Base-by-base conservation (phyloP, 192 early-diverging fungal species). In the Irineochytrium annulatum region DNA sequence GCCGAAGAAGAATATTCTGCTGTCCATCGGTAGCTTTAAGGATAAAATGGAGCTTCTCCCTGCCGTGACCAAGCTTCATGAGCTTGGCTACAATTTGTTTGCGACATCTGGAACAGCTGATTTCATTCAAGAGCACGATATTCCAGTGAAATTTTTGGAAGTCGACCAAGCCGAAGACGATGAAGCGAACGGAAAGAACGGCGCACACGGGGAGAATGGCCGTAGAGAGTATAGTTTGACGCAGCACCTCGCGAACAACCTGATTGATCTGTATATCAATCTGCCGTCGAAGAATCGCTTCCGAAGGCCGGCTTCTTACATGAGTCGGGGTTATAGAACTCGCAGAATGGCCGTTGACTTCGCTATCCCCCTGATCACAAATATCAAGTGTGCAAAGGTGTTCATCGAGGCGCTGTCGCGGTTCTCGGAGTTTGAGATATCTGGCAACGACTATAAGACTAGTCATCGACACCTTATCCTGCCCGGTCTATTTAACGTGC, bases 201-300 rank as follows among this genome's bases (percentile, higher is more conserved):
- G 77, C 43, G 86, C 86, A 76, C 80, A 87, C 43, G n/a, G n/a
- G n/a, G n/a, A n/a, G n/a, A n/a, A n/a, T n/a, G n/a, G n/a, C n/a
- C n/a, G n/a, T n/a, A n/a, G n/a, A n/a, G 94, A 97, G 71, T 97
- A 96, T 82, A 89, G 87, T 39, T 71, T 99, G 62, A 84, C 91
- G 62, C 91, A 96, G 74, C 91, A 97, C 75, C 79, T 99, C 76
- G 83, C 92, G 29, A 96, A 92, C 82, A 95, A 95, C 75, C 75
- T 92, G 71, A 97, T 97, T 55, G 95, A 97, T 71, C 77, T 97
- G 65, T 99, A 99, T 81, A 90, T 99, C 80, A 99, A 99, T 70
- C 79, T 99, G 78, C 96, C 96, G 31, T 97, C 95, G 39, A 93
- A 90, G 69, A 99, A 99, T 81, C 76, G 85, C 48, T 99, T 87